A percentile compares a stretch with the other conserved stretches of the same genome.
Evolutionary conservation across 2,329 filamentous ascomycete genomes (phyloP).

Genomic region (Pseudocercospora fijiensis): DNA sequence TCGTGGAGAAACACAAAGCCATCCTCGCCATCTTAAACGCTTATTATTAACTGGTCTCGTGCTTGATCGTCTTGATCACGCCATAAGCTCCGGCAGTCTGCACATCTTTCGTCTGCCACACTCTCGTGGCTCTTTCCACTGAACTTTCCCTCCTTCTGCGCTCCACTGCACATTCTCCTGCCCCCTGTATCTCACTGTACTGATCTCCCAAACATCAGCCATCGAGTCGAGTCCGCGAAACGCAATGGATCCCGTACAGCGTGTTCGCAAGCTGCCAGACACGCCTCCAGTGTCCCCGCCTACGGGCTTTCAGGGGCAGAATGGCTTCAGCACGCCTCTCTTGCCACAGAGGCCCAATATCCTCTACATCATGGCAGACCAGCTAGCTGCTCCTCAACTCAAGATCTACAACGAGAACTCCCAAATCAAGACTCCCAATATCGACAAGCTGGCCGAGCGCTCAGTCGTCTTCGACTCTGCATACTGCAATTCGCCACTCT

Average conservation of each 20-base stretch:
- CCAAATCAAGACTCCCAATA: slow-evolving; percentile 87
- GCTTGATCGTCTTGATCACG: slow-evolving; percentile 6
- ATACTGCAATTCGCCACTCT: slow-evolving; percentile 91
- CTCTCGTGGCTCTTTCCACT: background rate
- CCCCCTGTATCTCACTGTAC: background rate
- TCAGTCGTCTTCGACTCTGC: slow-evolving; percentile 91
- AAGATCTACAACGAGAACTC: slow-evolving; percentile 89
- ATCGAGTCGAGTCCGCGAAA: background rate
- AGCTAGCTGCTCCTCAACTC: slow-evolving; percentile 84
- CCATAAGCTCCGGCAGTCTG: slow-evolving; percentile 3
- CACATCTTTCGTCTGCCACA: background rate
- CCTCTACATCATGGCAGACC: slow-evolving; percentile 95
- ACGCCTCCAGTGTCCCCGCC: slow-evolving; percentile 42
- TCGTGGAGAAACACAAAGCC: background rate
- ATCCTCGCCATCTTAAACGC: background rate
- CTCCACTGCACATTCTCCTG: background rate
- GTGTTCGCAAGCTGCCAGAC: slow-evolving; percentile 35
- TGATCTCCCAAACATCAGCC: background rate
- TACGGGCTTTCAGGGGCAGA: slow-evolving; percentile 40
- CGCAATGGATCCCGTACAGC: slow-evolving; percentile 31
- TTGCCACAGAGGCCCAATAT: slow-evolving; percentile 64
- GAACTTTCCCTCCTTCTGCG: background rate
- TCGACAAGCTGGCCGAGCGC: slow-evolving; percentile 75
- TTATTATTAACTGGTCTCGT: slow-evolving; percentile 3
- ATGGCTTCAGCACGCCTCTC: slow-evolving; percentile 42